These are phyloP conservation scores for Stenogyne calaminthoides DNA, from an alignment of 305 asterid species.

Conservation along the genomic window DNA sequence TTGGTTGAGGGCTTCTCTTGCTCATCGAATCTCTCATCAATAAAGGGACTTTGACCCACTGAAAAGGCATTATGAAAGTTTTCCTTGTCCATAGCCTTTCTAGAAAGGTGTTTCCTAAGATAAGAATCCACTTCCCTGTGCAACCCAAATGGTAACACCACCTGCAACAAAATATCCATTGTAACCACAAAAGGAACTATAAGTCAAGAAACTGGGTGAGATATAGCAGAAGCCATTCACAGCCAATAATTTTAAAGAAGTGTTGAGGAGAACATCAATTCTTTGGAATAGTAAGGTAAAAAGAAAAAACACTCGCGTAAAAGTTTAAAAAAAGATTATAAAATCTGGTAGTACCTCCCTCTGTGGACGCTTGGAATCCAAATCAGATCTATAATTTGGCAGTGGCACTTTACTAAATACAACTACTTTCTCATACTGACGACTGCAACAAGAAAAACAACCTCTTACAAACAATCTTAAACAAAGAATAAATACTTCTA, in stretches of 20 bases:
- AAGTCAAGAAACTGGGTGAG: conserved; percentile 15
- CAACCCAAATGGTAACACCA: conserved; percentile 64
- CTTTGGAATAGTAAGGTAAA: not conserved
- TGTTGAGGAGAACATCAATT: not conserved
- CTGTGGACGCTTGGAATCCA: conserved; percentile 90
- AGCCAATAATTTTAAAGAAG: conserved; percentile 24
- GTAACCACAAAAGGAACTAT: conserved; percentile 25
- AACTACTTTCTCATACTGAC: conserved; percentile 69
- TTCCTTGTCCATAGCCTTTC: conserved; percentile 57
- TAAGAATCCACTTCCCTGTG: conserved; percentile 62
- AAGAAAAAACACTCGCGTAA: conserved; percentile 2
- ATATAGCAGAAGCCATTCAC: not conserved
- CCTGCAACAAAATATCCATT: conserved; percentile 47
- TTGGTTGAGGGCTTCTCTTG: conserved; percentile 54
- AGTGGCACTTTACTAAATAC: conserved; percentile 81
- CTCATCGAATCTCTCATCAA: conserved; percentile 47
- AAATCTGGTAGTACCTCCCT: conserved; percentile 67
- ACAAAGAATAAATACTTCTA: not conserved
- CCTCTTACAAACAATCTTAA: conserved; percentile 16
- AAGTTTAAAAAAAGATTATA: conserved; percentile 20
- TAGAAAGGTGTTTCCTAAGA: conserved; percentile 71
- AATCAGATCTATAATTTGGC: conserved; percentile 93
- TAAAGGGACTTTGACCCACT: conserved; percentile 32
- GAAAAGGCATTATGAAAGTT: conserved; percentile 37
- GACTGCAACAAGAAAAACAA: conserved; percentile 56